phyloP scores from a whole-genome alignment of 139 green algal species.

The Chlorella vulgaris region DNA sequence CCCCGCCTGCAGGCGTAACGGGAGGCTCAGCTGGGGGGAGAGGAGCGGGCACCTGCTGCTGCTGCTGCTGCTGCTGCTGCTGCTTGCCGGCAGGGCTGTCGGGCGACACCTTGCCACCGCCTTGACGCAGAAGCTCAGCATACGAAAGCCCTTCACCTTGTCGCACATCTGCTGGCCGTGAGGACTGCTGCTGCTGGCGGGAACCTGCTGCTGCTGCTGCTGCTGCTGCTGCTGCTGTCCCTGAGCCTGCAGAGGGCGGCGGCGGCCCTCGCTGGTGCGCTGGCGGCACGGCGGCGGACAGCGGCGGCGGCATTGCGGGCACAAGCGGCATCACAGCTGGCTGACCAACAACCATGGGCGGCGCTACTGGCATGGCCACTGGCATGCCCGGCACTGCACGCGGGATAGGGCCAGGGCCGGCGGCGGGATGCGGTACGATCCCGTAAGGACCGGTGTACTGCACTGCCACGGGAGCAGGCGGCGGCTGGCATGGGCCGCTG shows the following conservation, averaged over 20 bases:
- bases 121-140: constrained; percentile 36
- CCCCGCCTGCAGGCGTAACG: background rate
- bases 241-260: too few species aligned
- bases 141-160: constrained; percentile 33
- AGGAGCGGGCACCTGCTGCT: background rate
- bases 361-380: background rate
- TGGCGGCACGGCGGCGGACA: too few species aligned
- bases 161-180: background rate
- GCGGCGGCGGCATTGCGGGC: background rate
- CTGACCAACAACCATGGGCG: background rate
- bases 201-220: background rate
- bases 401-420: background rate
- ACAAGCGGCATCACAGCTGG: background rate
- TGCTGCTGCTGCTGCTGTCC: background rate
- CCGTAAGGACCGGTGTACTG: constrained; percentile 1
- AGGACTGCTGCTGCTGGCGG: constrained; percentile 20
- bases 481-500: background rate
- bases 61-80: background rate
- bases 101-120: background rate
- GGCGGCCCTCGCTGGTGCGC: too few species aligned
- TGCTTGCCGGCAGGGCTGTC: constrained; percentile 13
- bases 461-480: constrained; percentile 17
- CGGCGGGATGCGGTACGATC: background rate
- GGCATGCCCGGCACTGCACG: background rate
- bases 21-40: background rate